These are phyloP conservation scores for Durusdinium trenchii DNA, from an alignment of 73 alveolate genomes.

Conservation along the genomic window DNA sequence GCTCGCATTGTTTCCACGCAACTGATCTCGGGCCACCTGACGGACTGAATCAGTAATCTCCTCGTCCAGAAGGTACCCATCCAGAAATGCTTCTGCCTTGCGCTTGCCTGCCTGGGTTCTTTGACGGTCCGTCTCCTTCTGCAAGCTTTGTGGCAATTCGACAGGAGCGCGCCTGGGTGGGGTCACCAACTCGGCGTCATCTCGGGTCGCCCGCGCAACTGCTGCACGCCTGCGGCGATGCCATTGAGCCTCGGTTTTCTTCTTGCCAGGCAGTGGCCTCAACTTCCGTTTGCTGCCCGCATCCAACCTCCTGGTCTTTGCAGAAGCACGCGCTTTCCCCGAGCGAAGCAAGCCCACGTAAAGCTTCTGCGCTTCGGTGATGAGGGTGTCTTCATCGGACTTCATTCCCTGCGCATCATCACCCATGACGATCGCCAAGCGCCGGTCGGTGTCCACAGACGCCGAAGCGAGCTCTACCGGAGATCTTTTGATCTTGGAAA, in stretches of 20 bases:
- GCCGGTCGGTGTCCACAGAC: background rate
- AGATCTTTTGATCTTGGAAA: background rate
- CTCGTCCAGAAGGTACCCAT: background rate
- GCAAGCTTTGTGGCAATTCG: background rate
- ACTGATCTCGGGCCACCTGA: background rate
- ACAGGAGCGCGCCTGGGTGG: background rate
- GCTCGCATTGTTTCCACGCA: background rate
- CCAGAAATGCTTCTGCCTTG: constrained; percentile 42
- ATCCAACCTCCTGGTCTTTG: background rate
- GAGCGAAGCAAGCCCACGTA: background rate
- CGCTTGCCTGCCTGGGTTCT: background rate
- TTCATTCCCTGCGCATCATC: background rate
- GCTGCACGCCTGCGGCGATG: background rate
- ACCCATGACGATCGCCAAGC: background rate
- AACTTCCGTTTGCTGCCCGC: background rate
- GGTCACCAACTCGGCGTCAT: background rate
- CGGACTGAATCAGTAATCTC: background rate
- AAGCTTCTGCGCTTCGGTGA: background rate
- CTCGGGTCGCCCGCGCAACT: background rate
- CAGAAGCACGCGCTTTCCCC: background rate
- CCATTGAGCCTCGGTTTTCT: background rate
- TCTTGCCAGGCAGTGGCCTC: background rate
- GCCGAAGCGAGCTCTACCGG: background rate
- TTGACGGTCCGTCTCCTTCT: background rate
- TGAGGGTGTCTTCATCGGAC: background rate